Conservation (phyloP, 108 stramenopile species). For the Schizochytrium sp. region DNA sequence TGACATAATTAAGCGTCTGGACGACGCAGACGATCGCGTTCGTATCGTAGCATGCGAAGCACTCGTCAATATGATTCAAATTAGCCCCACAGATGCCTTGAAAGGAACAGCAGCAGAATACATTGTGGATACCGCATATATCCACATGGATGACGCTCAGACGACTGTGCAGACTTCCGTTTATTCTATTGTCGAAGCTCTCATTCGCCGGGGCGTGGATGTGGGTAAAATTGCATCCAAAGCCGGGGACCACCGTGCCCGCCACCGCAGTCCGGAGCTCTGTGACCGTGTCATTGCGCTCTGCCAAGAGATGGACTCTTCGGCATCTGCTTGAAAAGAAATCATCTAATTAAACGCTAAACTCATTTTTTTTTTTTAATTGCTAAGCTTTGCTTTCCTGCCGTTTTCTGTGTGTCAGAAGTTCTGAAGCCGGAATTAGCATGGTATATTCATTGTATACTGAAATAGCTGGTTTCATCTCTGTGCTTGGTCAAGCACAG, state of each 20-base stretch:
- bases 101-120: conserved; percentile 30
- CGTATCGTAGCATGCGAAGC: conserved; percentile 22
- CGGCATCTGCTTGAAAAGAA: not conserved
- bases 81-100: not conserved
- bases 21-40: conserved; percentile 60
- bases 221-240: not conserved
- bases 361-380: no score
- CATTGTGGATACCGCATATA: conserved; percentile 35
- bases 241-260: not conserved
- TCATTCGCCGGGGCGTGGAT: conserved; percentile 7
- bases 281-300: conserved; percentile 35
- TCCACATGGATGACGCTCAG: conserved; percentile 48
- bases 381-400: no score
- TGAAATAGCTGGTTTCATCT: no score
- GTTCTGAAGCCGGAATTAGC: no score
- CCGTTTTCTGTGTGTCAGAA: no score
- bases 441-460: no score
- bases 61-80: conserved; percentile 11
- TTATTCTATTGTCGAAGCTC: not conserved
- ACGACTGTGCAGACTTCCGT: not conserved
- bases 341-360: no score
- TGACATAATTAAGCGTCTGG: conserved; percentile 47
- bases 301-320: not conserved
- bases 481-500: no score
- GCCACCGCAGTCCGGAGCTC: conserved; percentile 39